Percentiles rank a stretch among this genome's conserved stretches.
Evolutionary conservation across 192 early-diverging fungal genomes (phyloP).

Genomic region (Lunasporangiospora selenospora): DNA sequence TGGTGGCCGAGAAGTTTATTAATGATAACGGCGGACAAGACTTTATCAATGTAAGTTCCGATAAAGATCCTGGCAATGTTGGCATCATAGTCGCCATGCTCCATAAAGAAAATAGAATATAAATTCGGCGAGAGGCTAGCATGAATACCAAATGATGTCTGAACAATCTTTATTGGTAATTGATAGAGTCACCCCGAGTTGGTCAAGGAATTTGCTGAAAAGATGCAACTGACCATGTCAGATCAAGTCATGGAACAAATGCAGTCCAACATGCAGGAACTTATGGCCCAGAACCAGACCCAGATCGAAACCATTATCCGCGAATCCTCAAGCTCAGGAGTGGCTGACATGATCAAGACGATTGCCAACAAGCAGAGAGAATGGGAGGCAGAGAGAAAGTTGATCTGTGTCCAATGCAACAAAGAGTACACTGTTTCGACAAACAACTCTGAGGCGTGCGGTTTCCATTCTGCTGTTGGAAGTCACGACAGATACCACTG

Average conservation of each 20-base stretch:
- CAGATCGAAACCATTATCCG: slow-evolving; percentile 12
- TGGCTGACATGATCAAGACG: slow-evolving; percentile 15
- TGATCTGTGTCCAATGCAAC: slow-evolving; percentile 28
- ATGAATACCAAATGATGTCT: no score
- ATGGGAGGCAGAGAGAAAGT: slow-evolving; percentile 13
- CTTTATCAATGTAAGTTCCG: slow-evolving; percentile 11
- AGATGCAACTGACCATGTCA: slow-evolving; percentile 19
- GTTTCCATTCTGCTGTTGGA: slow-evolving; percentile 13
- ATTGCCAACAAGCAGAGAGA: slow-evolving; percentile 12
- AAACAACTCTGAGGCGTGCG: slow-evolving; percentile 17
- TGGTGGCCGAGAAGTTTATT: slow-evolving; percentile 26
- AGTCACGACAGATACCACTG: slow-evolving; percentile 8
- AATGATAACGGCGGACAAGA: slow-evolving; percentile 13
- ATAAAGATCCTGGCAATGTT: no score
- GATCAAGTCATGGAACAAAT: slow-evolving; percentile 32
- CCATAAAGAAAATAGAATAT: slow-evolving; percentile 12
- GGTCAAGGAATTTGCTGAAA: slow-evolving; percentile 23
- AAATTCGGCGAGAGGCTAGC: no score
- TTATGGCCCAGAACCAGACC: slow-evolving; percentile 10
- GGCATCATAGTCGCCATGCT: slow-evolving; percentile 25
- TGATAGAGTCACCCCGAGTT: slow-evolving; percentile 27
- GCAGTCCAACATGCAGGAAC: slow-evolving; percentile 8
- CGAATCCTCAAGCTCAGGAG: slow-evolving; percentile 3
- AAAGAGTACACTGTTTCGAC: slow-evolving; percentile 16
- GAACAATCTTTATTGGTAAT: no score